A percentile compares a stretch with the other conserved stretches of the same genome.
These are phyloP conservation scores for Pseudogymnoascus sp. DNA, from an alignment of 2,329 filamentous ascomycete species.

Conservation along the genomic window DNA sequence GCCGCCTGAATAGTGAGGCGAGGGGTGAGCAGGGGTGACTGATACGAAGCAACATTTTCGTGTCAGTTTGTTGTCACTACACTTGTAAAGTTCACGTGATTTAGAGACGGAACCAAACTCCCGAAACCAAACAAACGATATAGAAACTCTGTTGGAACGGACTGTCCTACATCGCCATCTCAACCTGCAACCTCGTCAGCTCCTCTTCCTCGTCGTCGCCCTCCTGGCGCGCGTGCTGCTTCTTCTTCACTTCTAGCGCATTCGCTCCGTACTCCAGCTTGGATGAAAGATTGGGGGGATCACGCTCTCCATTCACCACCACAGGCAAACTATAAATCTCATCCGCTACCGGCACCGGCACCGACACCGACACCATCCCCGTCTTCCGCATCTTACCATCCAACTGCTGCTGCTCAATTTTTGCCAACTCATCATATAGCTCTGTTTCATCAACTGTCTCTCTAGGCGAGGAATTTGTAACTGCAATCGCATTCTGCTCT, in stretches of 20 bases:
- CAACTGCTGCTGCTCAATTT: slow-evolving; percentile 83
- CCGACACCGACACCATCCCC: slow-evolving; percentile 73
- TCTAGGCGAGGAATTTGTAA: slow-evolving; percentile 63
- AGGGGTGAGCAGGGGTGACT: too few species aligned
- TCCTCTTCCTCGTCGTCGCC: slow-evolving; percentile 97
- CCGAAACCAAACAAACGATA: too few species aligned
- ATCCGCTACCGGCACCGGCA: slow-evolving; percentile 79
- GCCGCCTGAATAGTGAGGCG: too few species aligned
- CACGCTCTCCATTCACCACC: slow-evolving; percentile 69
- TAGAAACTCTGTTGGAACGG: not conserved
- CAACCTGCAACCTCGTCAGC: slow-evolving; percentile 83
- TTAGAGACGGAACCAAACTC: too few species aligned
- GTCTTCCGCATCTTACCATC: slow-evolving; percentile 93
- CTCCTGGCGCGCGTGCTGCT: slow-evolving; percentile 46
- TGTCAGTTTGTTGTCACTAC: too few species aligned
- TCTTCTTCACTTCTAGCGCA: slow-evolving; percentile 42
- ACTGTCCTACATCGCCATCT: slow-evolving; percentile 80
- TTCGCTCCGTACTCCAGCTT: slow-evolving; percentile 16
- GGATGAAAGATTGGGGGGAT: not conserved
- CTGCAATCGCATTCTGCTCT: slow-evolving; percentile 84
- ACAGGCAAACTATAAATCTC: slow-evolving; percentile 70
- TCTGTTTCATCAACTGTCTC: slow-evolving; percentile 78
- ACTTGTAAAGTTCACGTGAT: too few species aligned
- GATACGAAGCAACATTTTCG: too few species aligned
- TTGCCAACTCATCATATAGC: slow-evolving; percentile 76